Evolutionary conservation across 495 filamentous ascomycete species (phyloP).

Genomic region (Trichoderma orchidacearum): DNA sequence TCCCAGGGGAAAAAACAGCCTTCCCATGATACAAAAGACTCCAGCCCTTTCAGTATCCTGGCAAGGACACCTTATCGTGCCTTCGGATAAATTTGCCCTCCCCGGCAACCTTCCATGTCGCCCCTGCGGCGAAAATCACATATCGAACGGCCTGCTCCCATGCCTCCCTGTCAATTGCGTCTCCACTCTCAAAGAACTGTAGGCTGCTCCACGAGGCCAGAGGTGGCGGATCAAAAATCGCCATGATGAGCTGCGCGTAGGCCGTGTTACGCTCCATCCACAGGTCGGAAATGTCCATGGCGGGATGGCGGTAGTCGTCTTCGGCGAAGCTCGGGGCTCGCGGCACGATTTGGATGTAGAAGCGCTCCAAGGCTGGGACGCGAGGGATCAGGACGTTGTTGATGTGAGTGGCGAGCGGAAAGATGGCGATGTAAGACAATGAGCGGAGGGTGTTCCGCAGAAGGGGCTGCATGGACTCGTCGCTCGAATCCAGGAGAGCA

Average conservation of each 20-base stretch:
- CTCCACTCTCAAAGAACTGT: conserved; percentile 28
- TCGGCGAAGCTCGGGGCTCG: conserved; percentile 18
- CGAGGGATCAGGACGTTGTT: conserved; percentile 12
- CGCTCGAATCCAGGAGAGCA: conserved; percentile 20
- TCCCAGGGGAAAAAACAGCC: not conserved
- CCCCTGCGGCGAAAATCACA: conserved; percentile 12
- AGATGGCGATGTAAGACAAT: conserved; percentile 34
- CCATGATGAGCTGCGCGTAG: conserved; percentile 23
- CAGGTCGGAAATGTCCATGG: conserved; percentile 22
- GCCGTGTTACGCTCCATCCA: conserved; percentile 32
- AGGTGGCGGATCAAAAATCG: conserved; percentile 13
- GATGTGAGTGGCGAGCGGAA: conserved; percentile 27
- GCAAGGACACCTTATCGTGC: not conserved
- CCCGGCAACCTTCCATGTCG: conserved; percentile 14
- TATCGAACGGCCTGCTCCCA: conserved; percentile 28
- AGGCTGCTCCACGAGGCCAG: conserved; percentile 15
- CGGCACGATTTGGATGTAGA: conserved; percentile 32
- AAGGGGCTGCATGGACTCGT: conserved; percentile 15
- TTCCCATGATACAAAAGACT: too few species aligned
- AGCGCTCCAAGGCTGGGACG: conserved; percentile 22
- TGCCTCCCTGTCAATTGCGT: conserved; percentile 24
- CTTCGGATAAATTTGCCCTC: not conserved
- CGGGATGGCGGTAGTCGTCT: conserved; percentile 16
- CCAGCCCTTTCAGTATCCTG: too few species aligned
- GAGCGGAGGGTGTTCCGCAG: conserved; percentile 21